phyloP scores from a whole-genome alignment of 495 filamentous ascomycete species.

The Ramalina peruviana region DNA sequence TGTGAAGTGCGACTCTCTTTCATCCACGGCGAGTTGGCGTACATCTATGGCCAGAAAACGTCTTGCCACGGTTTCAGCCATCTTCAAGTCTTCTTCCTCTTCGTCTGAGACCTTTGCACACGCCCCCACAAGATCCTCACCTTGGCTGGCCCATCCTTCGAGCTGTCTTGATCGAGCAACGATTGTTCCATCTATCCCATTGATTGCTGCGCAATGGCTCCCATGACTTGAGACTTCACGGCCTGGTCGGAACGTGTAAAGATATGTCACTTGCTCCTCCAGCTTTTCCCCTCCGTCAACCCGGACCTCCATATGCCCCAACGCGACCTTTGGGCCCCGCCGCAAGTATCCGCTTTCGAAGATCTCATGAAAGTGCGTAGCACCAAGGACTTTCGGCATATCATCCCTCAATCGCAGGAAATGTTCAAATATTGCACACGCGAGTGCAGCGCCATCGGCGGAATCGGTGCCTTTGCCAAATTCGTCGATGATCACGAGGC shows the following conservation, averaged over 20 bases:
- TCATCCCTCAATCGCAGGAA: slow-evolving; percentile 45
- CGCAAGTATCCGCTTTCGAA: slow-evolving; percentile 61
- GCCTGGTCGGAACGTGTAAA: slow-evolving; percentile 60
- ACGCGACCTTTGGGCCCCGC: slow-evolving; percentile 42
- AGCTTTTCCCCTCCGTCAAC: slow-evolving; percentile 46
- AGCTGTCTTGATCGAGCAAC: slow-evolving; percentile 67
- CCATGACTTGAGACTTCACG: slow-evolving; percentile 74
- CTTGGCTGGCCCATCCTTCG: slow-evolving; percentile 49
- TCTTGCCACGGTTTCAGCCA: slow-evolving; percentile 30
- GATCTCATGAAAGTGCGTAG: slow-evolving; percentile 93
- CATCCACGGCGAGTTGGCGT: not conserved
- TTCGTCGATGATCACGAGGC: slow-evolving; percentile 79
- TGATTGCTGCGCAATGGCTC: slow-evolving; percentile 68
- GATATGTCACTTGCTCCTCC: slow-evolving; percentile 70
- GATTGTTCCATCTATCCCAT: slow-evolving; percentile 60
- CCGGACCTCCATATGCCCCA: slow-evolving; percentile 82
- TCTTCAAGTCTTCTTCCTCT: slow-evolving; percentile 46
- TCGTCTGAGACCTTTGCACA: slow-evolving; percentile 48
- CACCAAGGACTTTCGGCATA: slow-evolving; percentile 70
- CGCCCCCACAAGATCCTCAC: slow-evolving; percentile 60
- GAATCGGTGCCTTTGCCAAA: slow-evolving; percentile 90
- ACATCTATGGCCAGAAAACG: slow-evolving; percentile 14
- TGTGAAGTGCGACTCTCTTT: too few species aligned
- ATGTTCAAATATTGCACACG: slow-evolving; percentile 66
- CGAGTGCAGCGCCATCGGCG: slow-evolving; percentile 73